These are phyloP conservation scores for Pseudevernia furfuracea DNA, from an alignment of 495 filamentous ascomycete genomes.

Conservation along the genomic window DNA sequence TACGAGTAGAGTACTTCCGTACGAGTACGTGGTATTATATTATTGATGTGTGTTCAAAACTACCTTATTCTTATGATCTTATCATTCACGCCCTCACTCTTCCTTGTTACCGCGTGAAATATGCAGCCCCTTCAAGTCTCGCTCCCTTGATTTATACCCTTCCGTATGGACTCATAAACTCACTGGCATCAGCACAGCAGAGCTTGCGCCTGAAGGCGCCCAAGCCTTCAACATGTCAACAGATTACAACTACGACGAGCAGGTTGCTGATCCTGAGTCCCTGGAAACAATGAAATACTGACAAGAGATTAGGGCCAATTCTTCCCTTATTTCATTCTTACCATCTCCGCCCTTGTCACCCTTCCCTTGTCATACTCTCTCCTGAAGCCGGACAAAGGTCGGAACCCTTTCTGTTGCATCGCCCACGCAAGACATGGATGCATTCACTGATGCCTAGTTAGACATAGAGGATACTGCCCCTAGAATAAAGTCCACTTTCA, in stretches of 20 bases:
- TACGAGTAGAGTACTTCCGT: too few relatives aligned
- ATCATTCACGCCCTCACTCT: not conserved
- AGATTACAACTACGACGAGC: slow-evolving; percentile 96
- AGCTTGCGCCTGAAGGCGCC: slow-evolving; percentile 6
- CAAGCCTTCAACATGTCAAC: slow-evolving; percentile 64
- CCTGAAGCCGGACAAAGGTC: slow-evolving; percentile 68
- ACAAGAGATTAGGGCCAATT: slow-evolving; percentile 70
- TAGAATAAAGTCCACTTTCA: slow-evolving; percentile 66
- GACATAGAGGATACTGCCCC: slow-evolving; percentile 60
- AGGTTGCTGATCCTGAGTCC: slow-evolving; percentile 41
- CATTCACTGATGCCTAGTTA: slow-evolving; percentile 22
- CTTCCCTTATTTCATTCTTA: slow-evolving; percentile 97
- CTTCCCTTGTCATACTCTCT: slow-evolving; percentile 84
- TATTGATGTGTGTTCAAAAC: too few relatives aligned
- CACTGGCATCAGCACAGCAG: not conserved
- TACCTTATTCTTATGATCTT: too few relatives aligned
- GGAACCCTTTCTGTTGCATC: slow-evolving; percentile 24
- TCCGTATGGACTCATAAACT: not conserved
- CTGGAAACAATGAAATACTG: slow-evolving; percentile 7
- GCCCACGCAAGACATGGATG: not conserved
- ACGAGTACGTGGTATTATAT: too few relatives aligned
- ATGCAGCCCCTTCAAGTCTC: not conserved
- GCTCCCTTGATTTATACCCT: not conserved
- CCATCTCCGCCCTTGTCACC: slow-evolving; percentile 77
- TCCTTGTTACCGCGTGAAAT: not conserved